Conservation (phyloP, 2,329 filamentous ascomycete genomes). For the Cadophora sp. region DNA sequence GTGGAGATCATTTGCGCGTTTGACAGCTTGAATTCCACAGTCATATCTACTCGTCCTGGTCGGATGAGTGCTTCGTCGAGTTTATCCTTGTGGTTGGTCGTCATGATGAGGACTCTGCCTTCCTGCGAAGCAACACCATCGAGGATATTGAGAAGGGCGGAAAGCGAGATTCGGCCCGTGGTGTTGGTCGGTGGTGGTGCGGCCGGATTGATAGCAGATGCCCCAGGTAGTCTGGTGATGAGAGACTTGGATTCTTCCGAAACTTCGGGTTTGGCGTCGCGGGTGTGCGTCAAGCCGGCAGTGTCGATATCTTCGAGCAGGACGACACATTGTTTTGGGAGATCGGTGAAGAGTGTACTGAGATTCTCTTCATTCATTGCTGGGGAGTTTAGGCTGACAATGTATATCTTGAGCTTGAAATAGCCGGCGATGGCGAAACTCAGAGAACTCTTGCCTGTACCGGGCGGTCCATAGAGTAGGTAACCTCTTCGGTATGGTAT, state of each 20-base stretch:
- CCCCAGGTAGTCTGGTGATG: slow-evolving; percentile 32
- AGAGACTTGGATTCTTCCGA: slow-evolving; percentile 26
- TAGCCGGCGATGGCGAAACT: slow-evolving; percentile 73
- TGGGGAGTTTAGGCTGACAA: slow-evolving; percentile 69
- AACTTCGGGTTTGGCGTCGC: slow-evolving; percentile 33
- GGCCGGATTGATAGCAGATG: slow-evolving; percentile 18
- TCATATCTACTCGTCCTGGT: slow-evolving; percentile 67
- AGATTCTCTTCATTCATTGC: slow-evolving; percentile 71
- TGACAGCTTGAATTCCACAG: slow-evolving; percentile 56
- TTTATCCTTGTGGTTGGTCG: slow-evolving; percentile 68
- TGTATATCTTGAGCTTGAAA: slow-evolving; percentile 75
- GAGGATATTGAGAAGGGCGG: slow-evolving; percentile 70
- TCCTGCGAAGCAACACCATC: slow-evolving; percentile 73
- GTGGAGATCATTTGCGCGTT: slow-evolving; percentile 38
- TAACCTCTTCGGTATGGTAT: slow-evolving; percentile 89
- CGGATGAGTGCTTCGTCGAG: slow-evolving; percentile 67
- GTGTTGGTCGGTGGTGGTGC: slow-evolving; percentile 16
- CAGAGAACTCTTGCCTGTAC: slow-evolving; percentile 79
- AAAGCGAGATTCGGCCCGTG: slow-evolving; percentile 57
- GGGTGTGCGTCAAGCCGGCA: slow-evolving; percentile 67
- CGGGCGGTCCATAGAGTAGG: slow-evolving; percentile 80
- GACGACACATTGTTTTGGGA: slow-evolving; percentile 74
- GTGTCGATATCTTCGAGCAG: slow-evolving; percentile 80
- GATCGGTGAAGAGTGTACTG: slow-evolving; percentile 66
- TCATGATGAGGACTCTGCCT: slow-evolving; percentile 74